These are phyloP conservation scores for Saururus chinensis DNA, from an alignment of 164 flowering plant genomes.

Conservation along the genomic window DNA sequence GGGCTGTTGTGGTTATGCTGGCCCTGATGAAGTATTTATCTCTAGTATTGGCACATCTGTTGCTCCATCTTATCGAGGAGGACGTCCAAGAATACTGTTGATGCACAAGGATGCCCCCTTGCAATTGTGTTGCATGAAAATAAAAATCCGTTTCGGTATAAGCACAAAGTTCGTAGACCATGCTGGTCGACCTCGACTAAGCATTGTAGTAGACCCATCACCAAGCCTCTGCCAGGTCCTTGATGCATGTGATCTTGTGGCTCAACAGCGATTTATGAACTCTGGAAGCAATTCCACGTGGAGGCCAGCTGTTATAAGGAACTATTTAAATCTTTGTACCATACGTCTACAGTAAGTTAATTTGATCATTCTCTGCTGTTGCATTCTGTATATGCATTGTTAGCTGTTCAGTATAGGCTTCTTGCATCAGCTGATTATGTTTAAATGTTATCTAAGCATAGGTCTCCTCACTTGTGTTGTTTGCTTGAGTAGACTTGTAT, in stretches of 20 bases:
- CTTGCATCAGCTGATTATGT: no score
- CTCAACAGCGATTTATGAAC: constrained; percentile 35
- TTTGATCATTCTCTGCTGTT: background rate
- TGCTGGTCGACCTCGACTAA: constrained; percentile 75
- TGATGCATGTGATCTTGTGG: constrained; percentile 53
- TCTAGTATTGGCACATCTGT: constrained; percentile 38
- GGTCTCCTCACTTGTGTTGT: background rate
- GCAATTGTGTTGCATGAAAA: constrained; percentile 36
- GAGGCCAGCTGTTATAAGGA: constrained; percentile 55
- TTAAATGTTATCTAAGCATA: background rate
- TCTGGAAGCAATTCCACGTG: constrained; percentile 80
- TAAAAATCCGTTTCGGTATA: constrained; percentile 80
- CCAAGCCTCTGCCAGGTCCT: constrained; percentile 52
- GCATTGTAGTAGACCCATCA: constrained; percentile 53
- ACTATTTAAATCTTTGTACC: constrained; percentile 50
- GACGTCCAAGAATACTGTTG: constrained; percentile 32
- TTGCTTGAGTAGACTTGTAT: background rate
- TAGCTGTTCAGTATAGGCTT: background rate
- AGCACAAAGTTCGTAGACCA: constrained; percentile 52
- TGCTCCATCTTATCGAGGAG: constrained; percentile 37
- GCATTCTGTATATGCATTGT: background rate
- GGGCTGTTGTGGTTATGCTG: constrained; percentile 25
- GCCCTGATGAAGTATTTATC: constrained; percentile 46
- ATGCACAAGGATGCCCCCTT: constrained; percentile 37
- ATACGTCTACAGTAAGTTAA: constrained; percentile 68